A percentile compares a stretch with the other conserved stretches of the same genome.
Conservation (phyloP, 768 basidiomycete species). For the Fistulinella prunicolor region DNA sequence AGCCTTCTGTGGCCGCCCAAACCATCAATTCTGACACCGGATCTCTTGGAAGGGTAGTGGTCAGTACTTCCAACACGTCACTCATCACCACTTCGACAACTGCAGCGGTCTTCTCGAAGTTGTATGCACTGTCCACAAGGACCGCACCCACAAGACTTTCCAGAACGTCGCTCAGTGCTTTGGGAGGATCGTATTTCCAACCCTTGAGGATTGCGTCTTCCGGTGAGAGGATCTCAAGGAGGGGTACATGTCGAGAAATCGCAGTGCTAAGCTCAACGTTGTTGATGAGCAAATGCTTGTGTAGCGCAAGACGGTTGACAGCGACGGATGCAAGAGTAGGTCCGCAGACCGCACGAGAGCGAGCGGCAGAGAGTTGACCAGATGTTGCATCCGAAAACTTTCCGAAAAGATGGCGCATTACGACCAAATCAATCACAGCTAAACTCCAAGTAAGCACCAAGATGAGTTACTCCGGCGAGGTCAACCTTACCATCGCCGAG, state of each 20-base stretch:
- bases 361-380: conserved; percentile 70
- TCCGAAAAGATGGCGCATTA: conserved; percentile 67
- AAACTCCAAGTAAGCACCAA: conserved; percentile 9
- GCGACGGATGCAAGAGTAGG: conserved; percentile 68
- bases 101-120: conserved; percentile 63
- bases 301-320: conserved; percentile 60
- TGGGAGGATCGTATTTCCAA: conserved; percentile 86
- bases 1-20: conserved; percentile 61
- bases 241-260: conserved; percentile 57
- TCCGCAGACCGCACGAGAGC: conserved; percentile 69
- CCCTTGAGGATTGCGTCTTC: conserved; percentile 63
- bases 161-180: conserved; percentile 78
- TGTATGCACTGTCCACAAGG: conserved; percentile 73
- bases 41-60: conserved; percentile 59
- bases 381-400: conserved; percentile 72
- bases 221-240: conserved; percentile 52
- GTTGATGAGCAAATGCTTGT: conserved; percentile 68
- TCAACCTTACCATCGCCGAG: conserved; percentile 75
- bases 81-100: conserved; percentile 64
- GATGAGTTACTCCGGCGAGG: background rate
- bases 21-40: conserved; percentile 71
- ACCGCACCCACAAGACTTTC: conserved; percentile 85
- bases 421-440: conserved; percentile 73
- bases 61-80: conserved; percentile 60
- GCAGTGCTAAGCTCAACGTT: conserved; percentile 64